A percentile compares a stretch with the other conserved stretches of the same genome.
Conservation (phyloP, 78 protist genomes). For the Isochrysis galbana region DNA sequence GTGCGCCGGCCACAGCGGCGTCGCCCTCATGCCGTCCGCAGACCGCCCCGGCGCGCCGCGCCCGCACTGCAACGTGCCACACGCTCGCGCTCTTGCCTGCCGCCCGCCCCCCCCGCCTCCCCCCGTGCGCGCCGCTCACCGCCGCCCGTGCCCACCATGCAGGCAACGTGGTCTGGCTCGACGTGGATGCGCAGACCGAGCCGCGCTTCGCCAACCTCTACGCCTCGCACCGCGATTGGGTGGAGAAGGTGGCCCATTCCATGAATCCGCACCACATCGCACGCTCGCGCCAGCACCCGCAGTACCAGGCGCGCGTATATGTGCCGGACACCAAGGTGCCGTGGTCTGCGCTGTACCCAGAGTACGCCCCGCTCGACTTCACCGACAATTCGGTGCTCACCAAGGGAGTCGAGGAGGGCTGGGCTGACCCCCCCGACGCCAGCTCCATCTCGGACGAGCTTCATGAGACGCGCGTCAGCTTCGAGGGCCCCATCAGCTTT, state of each 20-base stretch:
- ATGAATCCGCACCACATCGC: neutral
- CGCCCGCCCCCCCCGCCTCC: no score
- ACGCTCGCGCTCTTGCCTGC: no score
- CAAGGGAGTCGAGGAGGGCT: neutral
- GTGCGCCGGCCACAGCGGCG: no score
- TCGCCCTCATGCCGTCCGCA: no score
- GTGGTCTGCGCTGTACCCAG: neutral
- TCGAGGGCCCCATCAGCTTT: neutral
- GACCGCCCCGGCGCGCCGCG: no score
- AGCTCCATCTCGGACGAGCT: neutral
- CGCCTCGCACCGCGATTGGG: neutral
- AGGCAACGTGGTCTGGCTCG: neutral
- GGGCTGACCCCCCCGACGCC: neutral
- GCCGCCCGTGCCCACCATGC: no score
- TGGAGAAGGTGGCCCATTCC: neutral
- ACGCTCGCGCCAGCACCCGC: neutral
- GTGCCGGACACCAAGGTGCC: neutral
- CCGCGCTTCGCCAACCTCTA: neutral
- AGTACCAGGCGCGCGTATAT: neutral
- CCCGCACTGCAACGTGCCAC: no score
- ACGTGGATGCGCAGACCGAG: neutral
- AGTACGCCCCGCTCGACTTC: neutral
- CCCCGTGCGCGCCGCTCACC: no score
- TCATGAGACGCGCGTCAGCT: neutral
- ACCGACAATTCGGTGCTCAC: neutral